A percentile compares a stretch with the other conserved stretches of the same genome.
phyloP scores from a whole-genome alignment of 2,329 filamentous ascomycete genomes.

The Aspergillus japonicus region DNA sequence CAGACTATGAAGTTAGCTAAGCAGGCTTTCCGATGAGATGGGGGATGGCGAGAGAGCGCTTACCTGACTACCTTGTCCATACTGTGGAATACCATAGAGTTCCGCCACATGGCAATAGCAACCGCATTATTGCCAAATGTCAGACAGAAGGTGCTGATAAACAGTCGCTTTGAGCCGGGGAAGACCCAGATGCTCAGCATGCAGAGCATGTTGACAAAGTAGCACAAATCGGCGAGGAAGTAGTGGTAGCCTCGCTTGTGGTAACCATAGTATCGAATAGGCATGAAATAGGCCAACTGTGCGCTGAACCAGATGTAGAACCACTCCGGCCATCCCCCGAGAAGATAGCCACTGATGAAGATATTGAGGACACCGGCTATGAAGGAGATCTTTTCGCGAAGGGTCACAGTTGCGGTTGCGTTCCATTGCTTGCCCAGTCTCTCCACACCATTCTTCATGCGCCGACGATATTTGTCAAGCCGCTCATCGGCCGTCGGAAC shows the following conservation, averaged over 20 bases:
- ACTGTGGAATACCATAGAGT: slow-evolving; percentile 96
- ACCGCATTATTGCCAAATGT: slow-evolving; percentile 96
- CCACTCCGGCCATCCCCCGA: slow-evolving; percentile 78
- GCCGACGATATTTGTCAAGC: slow-evolving; percentile 82
- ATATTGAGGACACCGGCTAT: slow-evolving; percentile 96
- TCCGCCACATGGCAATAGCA: slow-evolving; percentile 98
- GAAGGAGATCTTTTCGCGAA: slow-evolving; percentile 92
- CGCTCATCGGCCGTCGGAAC: slow-evolving; percentile 88
- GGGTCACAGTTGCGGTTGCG: slow-evolving; percentile 81
- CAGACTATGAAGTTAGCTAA: slow-evolving; percentile 52
- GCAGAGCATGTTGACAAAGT: slow-evolving; percentile 90
- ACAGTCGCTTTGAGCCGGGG: slow-evolving; percentile 82
- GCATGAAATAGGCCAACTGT: slow-evolving; percentile 94
- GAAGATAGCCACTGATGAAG: slow-evolving; percentile 91
- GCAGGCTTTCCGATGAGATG: neutral
- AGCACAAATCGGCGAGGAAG: slow-evolving; percentile 94
- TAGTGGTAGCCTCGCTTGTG: slow-evolving; percentile 92
- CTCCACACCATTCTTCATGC: slow-evolving; percentile 87
- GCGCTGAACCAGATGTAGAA: slow-evolving; percentile 92
- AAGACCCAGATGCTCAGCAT: slow-evolving; percentile 86
- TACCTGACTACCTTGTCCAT: slow-evolving; percentile 93
- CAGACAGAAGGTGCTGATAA: slow-evolving; percentile 88
- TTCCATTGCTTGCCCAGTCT: slow-evolving; percentile 83
- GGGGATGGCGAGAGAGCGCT: slow-evolving; percentile 13
- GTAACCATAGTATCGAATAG: slow-evolving; percentile 88